Percentiles rank a stretch among this genome's conserved stretches.
Evolutionary conservation across 257 asterid species (phyloP).

Genomic region (Voacanga thouarsii): DNA sequence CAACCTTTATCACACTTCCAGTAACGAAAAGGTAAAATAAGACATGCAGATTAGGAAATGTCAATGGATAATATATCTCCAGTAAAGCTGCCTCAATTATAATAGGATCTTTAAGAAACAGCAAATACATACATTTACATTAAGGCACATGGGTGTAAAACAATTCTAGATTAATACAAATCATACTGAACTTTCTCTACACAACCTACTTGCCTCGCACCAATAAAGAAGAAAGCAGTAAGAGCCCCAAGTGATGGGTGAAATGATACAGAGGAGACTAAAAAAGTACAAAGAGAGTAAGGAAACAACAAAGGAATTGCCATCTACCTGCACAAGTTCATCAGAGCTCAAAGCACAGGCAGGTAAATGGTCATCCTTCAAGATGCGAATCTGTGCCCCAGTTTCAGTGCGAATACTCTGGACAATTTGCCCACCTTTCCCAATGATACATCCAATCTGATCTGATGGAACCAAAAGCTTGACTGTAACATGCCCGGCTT

Average conservation of each 20-base stretch:
- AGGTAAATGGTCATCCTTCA: constrained; percentile 86
- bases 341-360: constrained; percentile 83
- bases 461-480: constrained; percentile 88
- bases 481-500: constrained; percentile 52
- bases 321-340: constrained; percentile 84
- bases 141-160: no score
- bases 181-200: no score
- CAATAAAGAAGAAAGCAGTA: background rate
- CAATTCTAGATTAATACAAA: no score
- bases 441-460: constrained; percentile 90
- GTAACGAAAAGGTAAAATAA: no score
- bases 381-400: constrained; percentile 88
- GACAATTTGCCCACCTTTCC: constrained; percentile 93
- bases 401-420: constrained; percentile 78
- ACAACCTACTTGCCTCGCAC: background rate
- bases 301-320: background rate
- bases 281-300: background rate
- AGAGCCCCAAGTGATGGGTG: background rate
- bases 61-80: background rate
- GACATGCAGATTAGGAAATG: background rate
- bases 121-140: background rate
- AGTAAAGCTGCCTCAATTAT: background rate
- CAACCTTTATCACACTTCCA: background rate
- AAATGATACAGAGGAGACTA: background rate
- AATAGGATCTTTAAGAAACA: background rate